Percentiles rank a stretch among this genome's conserved stretches.
Conservation (phyloP, 148 eudicot species). For the Persicaria maculosa region DNA sequence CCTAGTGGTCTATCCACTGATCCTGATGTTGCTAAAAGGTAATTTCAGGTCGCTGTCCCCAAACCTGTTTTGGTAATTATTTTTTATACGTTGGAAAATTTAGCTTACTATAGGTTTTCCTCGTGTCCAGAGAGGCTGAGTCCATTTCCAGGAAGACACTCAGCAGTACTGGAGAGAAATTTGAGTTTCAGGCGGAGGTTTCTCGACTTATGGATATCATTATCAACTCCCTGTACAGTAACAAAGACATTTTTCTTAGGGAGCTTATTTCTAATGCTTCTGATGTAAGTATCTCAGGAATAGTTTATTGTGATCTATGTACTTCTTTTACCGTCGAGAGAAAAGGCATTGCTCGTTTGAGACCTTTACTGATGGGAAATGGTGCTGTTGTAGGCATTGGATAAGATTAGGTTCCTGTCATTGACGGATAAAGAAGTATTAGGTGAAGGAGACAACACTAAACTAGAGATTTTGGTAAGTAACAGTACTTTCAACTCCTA, state of each 20-base stretch:
- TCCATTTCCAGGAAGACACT: constrained; percentile 80
- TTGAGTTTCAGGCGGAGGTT: constrained; percentile 98
- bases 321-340: no score
- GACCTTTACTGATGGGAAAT: no score
- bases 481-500: neutral
- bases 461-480: constrained; percentile 87
- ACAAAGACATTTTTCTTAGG: constrained; percentile 94
- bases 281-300: constrained; percentile 48
- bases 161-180: constrained; percentile 82
- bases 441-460: constrained; percentile 82
- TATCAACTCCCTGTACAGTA: constrained; percentile 94
- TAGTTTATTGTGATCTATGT: neutral
- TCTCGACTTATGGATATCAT: constrained; percentile 99
- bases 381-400: constrained; percentile 61
- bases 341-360: no score
- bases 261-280: constrained; percentile 98
- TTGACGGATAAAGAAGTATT: constrained; percentile 89
- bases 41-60: neutral
- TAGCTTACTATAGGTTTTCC: no score
- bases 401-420: constrained; percentile 88
- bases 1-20: constrained; percentile 89
- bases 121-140: constrained; percentile 62
- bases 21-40: constrained; percentile 91
- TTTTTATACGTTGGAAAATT: no score
- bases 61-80: no score